Evolutionary conservation across 305 asterid species (phyloP), one percentile per base, ranked within the genome.

Genomic region (Solanum chacoense): DNA sequence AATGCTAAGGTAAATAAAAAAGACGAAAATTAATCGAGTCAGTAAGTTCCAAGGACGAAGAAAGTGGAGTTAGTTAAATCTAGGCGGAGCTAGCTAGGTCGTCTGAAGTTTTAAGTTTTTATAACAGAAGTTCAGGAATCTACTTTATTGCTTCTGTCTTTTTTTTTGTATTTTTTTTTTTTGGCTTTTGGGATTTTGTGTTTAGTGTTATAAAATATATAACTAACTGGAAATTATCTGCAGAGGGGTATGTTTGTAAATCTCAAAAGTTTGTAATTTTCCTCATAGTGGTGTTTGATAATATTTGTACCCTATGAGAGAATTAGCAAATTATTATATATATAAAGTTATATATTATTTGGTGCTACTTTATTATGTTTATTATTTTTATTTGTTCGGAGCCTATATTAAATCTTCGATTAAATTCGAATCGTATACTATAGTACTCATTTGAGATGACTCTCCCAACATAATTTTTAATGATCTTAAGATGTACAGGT

Each of bases 231-330:
- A 32, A 24, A 38, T 59, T 59, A 59, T 31, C 85, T 79, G 65
- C 24, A 24, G 26, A 79, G 4, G 50, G 83, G 85, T 40, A 28
- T 71, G 24, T 11, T 90, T 72, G 94, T 90, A 93, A 90, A 92
- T 89, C 63, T 37, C 78, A 85, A 26, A 85, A 72, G 80, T 67
- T 28, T 85, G 80, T 86, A 72, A 59, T 93, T 93, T 94, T 93
- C 92, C 92, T 92, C 91, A 71, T 91, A 84, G 97, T 73, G 90
- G 95, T 90, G 55, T 89, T 80, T 13, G 16, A 28, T 80, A 80
- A 26, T 85, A 31, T 65, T 92, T 76, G 89, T 93, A 88, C 94
- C 93, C 94, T 90, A 91, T 37, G 94, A 91, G 88, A 86, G 69
- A 42, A 28, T 42, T 80, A 28, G 8, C 11, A 26, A 80, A 42